Conservation (phyloP, 305 asterid genomes). For the Solanum aculeatissimum region DNA sequence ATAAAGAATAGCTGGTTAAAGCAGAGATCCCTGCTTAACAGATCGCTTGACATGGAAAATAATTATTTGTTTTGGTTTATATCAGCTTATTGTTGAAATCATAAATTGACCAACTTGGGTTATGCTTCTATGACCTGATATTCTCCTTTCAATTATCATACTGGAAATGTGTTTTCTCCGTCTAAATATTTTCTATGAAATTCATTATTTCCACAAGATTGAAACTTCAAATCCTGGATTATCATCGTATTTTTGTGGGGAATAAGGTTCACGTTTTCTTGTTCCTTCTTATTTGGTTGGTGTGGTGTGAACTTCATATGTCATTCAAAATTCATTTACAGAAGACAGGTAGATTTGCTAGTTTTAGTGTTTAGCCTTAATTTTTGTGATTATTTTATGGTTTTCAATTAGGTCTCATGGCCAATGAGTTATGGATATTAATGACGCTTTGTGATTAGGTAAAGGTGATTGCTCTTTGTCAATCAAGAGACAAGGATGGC, state of each 20-base stretch:
- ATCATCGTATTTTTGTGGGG: neutral
- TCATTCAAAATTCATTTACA: neutral
- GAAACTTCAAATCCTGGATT: neutral
- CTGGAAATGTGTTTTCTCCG: neutral
- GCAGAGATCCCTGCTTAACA: neutral
- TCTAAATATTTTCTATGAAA: neutral
- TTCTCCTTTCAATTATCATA: neutral
- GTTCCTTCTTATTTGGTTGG: neutral
- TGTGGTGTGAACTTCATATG: neutral
- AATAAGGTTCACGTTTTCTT: neutral
- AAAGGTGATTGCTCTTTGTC: constrained; percentile 82
- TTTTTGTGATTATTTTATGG: neutral
- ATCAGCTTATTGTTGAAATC: neutral
- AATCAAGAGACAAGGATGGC: constrained; percentile 37
- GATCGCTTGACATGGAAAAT: neutral
- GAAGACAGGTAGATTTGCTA: neutral
- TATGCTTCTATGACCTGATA: neutral
- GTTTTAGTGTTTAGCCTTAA: neutral
- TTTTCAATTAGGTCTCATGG: neutral
- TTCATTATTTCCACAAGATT: neutral
- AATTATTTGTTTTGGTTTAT: neutral
- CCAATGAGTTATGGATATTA: neutral
- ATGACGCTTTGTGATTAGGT: constrained; percentile 35
- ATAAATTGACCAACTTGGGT: neutral
- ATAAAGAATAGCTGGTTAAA: neutral